A percentile compares a stretch with the other conserved stretches of the same genome.
Conservation (phyloP, 306 rosid genomes). For the Echinosophora koreensis region DNA sequence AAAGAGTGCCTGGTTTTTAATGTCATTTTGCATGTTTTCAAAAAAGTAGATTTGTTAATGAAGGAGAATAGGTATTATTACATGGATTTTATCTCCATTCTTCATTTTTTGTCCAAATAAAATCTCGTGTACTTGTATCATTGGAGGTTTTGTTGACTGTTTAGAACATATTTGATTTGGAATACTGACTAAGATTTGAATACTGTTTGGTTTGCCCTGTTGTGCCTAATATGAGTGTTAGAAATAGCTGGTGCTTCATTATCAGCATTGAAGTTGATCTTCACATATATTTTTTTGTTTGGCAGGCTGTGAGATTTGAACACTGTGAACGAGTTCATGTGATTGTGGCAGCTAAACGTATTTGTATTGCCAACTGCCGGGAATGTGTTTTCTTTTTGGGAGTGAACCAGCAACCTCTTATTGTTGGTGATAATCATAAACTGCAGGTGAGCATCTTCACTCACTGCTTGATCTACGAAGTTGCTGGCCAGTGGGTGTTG, state of each 20-base stretch:
- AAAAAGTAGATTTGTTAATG: neutral
- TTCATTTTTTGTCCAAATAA: neutral
- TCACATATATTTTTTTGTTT: constrained; percentile 34
- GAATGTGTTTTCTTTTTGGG: constrained; percentile 94
- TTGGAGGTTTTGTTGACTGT: constrained; percentile 9
- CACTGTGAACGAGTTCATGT: constrained; percentile 99
- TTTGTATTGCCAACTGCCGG: constrained; percentile 97
- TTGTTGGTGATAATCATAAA: constrained; percentile 93
- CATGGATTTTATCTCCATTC: constrained; percentile 9
- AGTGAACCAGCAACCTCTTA: constrained; percentile 92
- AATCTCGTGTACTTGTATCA: neutral
- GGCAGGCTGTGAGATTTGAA: constrained; percentile 95
- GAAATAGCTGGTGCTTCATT: constrained; percentile 33
- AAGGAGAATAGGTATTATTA: constrained; percentile 11
- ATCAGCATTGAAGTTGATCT: constrained; percentile 41
- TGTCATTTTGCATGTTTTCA: no score
- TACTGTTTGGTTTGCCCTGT: constrained; percentile 2
- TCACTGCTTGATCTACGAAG: constrained; percentile 34
- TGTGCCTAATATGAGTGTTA: constrained; percentile 23
- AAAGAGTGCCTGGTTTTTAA: no score
- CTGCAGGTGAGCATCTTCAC: constrained; percentile 73
- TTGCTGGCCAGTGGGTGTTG: constrained; percentile 28
- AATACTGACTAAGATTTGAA: neutral
- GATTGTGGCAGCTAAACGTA: constrained; percentile 83
- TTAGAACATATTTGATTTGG: neutral